Base-by-base conservation (phyloP, 495 filamentous ascomycete species). In the Hypoxylon rickii region DNA sequence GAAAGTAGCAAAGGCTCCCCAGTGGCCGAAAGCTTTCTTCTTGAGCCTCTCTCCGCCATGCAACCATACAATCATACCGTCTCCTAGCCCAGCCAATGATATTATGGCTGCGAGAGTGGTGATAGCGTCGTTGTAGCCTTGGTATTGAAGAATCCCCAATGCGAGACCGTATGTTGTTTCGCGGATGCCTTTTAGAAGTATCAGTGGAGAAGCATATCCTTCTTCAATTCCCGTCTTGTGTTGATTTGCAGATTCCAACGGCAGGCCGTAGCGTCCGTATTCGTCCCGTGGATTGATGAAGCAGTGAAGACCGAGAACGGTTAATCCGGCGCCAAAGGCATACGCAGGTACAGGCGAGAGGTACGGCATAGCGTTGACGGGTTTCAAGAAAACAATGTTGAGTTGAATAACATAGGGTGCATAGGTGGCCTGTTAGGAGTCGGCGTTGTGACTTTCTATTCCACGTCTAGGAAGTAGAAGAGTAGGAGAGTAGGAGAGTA, bases 131-230 rank as follows among this genome's bases (percentile, higher is more conserved):
- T 50, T 38, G 33, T 49, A 31, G 12, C 45, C 45, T 6, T 41
- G 53, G 13, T 42, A 57, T 15, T 47, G 37, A 1, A 57, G 44
- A 1, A 31, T 38, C n/a, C 8, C 16, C 3, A 57, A 17, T 2
- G 53, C 19, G 1, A 57, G 13, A 7, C 53, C 53, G 44, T 48
- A 57, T 1, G 53, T 49, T 17, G 38, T 16, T 29, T 57, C 53
- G 29, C 53, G 53, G 18, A 57, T 42, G 38, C 53, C 52, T 13
- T 57, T 57, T 3, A 57, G 26, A 16, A 49, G 37, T 3, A 57
- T 50, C 17, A 57, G 12, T 10, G 34, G 41, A n/a, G n/a, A n/a
- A n/a, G n/a, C n/a, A n/a, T n/a, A n/a, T n/a, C n/a, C n/a, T n/a
- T n/a, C n/a, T n/a, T n/a, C n/a, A n/a, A n/a, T n/a, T n/a, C n/a